Percentiles rank a stretch among this genome's conserved stretches.
phyloP scores from a whole-genome alignment of 2,329 filamentous ascomycete species.

The Penicillium griseofulvum region DNA sequence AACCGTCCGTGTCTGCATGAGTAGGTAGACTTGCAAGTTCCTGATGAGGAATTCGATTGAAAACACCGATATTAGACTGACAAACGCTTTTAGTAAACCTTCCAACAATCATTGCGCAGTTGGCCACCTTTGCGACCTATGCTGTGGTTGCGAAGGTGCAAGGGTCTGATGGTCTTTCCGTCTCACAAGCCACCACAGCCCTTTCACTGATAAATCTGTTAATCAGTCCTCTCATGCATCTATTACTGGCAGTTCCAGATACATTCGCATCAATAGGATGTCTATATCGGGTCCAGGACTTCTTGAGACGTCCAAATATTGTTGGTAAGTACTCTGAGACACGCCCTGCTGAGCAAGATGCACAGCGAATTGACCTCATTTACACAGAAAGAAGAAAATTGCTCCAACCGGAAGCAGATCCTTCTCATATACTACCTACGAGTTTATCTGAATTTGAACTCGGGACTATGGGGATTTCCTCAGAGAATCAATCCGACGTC shows the following conservation, averaged over 20 bases:
- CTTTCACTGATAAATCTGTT: slow-evolving; percentile 41
- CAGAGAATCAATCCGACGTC: background rate
- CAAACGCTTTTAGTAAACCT: slow-evolving; percentile 10
- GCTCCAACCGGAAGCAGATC: background rate
- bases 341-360: background rate
- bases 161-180: slow-evolving; percentile 28
- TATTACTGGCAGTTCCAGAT: slow-evolving; percentile 37
- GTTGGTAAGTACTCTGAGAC: slow-evolving; percentile 7
- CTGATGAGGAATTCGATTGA: background rate
- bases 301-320: slow-evolving; percentile 17
- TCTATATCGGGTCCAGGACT: slow-evolving; percentile 35
- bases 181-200: slow-evolving; percentile 39
- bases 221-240: slow-evolving; percentile 36
- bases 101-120: slow-evolving; percentile 12
- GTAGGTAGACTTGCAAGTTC: background rate
- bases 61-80: background rate
- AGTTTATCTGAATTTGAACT: background rate
- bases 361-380: background rate
- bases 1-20: slow-evolving; percentile 13
- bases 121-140: slow-evolving; percentile 20
- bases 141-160: slow-evolving; percentile 8
- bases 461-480: background rate
- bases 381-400: background rate
- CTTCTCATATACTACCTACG: background rate
- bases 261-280: slow-evolving; percentile 41